Conservation (phyloP, 78 protist species). For the Reticulomyxa filosa region DNA sequence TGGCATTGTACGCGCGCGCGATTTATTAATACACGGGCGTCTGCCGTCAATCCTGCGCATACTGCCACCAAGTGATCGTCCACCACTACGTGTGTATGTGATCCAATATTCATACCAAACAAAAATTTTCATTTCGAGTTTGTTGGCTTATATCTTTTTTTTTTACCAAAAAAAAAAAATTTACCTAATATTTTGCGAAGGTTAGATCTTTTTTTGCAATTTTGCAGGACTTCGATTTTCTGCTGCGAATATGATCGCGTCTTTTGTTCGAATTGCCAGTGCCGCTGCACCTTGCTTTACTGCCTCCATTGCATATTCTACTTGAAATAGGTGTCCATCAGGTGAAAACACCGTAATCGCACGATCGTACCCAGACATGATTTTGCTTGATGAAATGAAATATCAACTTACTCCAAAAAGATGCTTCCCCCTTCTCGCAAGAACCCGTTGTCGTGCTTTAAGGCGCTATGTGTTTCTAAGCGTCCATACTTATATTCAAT, state of each 20-base stretch:
- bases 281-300: slow-evolving; percentile 93
- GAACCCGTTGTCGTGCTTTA: no score
- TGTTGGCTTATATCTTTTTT: no score
- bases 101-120: slow-evolving; percentile 58
- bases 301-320: slow-evolving; percentile 97
- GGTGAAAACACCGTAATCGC: slow-evolving; percentile 99
- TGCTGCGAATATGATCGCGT: slow-evolving; percentile 47
- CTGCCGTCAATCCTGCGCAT: slow-evolving; percentile 72
- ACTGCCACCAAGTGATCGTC: no score
- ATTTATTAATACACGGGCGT: slow-evolving; percentile 79
- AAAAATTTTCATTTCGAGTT: slow-evolving; percentile 77
- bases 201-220: no score
- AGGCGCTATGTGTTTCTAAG: no score
- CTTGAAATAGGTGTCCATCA: slow-evolving; percentile 90
- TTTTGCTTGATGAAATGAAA: no score
- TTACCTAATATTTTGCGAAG: no score
- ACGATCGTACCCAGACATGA: slow-evolving; percentile 42
- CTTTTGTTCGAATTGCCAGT: slow-evolving; percentile 78
- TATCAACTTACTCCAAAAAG: no score
- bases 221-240: slow-evolving; percentile 29
- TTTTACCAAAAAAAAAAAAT: no score
- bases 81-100: no score
- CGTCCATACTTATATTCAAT: no score
- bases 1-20: slow-evolving; percentile 86
- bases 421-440: no score